A percentile compares a stretch with the other conserved stretches of the same genome.
phyloP scores from a whole-genome alignment of 75 land plant genomes.

The Chamaecyparis obtusa region DNA sequence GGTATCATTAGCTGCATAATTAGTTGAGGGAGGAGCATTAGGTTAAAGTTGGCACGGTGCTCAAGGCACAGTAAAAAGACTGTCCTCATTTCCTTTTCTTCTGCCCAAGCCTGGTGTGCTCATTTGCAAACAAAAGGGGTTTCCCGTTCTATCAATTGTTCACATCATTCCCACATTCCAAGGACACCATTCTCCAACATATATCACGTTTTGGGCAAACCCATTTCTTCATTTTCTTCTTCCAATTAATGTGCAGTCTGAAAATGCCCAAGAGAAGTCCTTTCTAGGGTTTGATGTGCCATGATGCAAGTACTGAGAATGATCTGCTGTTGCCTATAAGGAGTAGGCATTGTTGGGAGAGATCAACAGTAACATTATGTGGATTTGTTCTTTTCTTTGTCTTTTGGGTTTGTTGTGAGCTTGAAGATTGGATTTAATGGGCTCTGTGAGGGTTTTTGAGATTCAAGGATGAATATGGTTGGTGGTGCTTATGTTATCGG shows the following conservation, averaged over 20 bases:
- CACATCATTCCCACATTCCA: neutral
- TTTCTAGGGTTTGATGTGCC: neutral
- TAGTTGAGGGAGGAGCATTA: neutral
- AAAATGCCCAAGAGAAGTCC: neutral
- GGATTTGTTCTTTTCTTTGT: neutral
- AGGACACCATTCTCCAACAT: neutral
- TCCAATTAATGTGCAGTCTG: neutral
- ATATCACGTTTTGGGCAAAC: neutral
- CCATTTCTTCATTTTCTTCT: neutral
- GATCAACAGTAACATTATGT: neutral
- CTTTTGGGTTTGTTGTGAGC: neutral
- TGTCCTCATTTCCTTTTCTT: neutral
- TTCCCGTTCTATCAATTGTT: neutral
- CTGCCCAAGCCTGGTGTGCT: slow-evolving; percentile 1
- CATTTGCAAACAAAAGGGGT: neutral
- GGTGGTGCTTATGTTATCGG: neutral
- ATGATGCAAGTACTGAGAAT: too few relatives aligned
- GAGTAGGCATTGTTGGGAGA: neutral
- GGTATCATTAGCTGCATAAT: neutral
- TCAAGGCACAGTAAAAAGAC: neutral
- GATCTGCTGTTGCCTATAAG: neutral
- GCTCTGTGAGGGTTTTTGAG: neutral
- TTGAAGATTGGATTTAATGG: neutral
- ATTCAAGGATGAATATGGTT: neutral
- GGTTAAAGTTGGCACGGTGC: neutral